These are phyloP conservation scores for Mycogone perniciosa DNA, from an alignment of 2,329 filamentous ascomycete species.

Conservation along the genomic window DNA sequence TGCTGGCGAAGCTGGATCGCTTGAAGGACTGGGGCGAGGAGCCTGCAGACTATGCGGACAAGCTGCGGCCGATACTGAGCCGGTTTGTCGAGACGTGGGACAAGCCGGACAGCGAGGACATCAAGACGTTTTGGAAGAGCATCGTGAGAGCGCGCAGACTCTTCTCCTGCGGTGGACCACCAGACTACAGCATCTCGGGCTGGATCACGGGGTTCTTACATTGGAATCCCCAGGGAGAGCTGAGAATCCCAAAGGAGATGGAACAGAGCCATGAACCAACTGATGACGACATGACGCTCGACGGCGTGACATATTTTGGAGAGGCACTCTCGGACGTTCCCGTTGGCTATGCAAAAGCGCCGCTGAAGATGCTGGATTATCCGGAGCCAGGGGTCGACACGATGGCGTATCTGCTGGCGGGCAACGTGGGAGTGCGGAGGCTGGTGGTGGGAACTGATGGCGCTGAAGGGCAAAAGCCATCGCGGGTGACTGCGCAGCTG, in stretches of 20 bases:
- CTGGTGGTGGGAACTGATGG: constrained; percentile 11
- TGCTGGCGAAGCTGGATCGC: constrained; percentile 37
- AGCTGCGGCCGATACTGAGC: constrained; percentile 38
- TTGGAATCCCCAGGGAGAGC: constrained; percentile 33
- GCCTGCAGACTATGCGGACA: constrained; percentile 30
- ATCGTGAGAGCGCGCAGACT: constrained; percentile 32
- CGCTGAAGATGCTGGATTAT: constrained; percentile 31
- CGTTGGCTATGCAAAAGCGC: constrained; percentile 34
- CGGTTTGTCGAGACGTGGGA: constrained; percentile 41
- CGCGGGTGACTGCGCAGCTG: constrained; percentile 25
- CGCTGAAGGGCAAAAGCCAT: background rate
- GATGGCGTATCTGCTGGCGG: constrained; percentile 32
- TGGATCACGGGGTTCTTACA: constrained; percentile 45
- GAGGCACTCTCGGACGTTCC: constrained; percentile 25
- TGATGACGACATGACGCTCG: constrained; percentile 18
- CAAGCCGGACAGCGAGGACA: constrained; percentile 26
- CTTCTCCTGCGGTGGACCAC: constrained; percentile 24
- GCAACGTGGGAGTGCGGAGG: constrained; percentile 30
- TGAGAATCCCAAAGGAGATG: constrained; percentile 16
- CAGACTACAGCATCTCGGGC: constrained; percentile 35
- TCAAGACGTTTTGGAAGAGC: constrained; percentile 37
- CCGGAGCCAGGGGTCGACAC: constrained; percentile 11
- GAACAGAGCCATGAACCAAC: constrained; percentile 1
- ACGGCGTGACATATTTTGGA: constrained; percentile 25
- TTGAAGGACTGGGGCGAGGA: constrained; percentile 39